Base-by-base conservation (phyloP, 148 eudicot species). In the Vaccinium vitisidaea region DNA sequence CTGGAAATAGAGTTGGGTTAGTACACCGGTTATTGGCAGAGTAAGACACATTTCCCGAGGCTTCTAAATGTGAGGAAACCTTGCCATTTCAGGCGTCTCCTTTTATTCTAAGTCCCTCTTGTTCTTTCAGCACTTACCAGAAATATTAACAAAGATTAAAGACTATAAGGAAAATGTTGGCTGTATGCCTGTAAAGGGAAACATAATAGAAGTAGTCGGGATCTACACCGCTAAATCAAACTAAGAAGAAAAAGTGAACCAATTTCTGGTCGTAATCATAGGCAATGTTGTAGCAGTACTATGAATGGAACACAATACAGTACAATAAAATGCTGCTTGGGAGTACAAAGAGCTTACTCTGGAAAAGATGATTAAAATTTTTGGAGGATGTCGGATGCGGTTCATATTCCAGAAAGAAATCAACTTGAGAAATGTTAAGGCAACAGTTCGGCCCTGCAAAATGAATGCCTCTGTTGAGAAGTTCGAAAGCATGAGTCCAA, bases 371-470 rank as follows among this genome's bases (percentile, higher is more conserved):
- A 79, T 91, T 92, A 86, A 97, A 79, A 86, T 97, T 97, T 89
- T 94, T 97, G n/a, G 93, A 85, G 9, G 99, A 97, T 79, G 99
- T 88, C 46, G 99, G 98, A 86, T 97, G 98, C 77, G 99, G 99
- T 90, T 94, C 94, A 80, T 90, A 92, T 80, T 92, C 95, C 78
- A 97, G 93, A 91, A 91, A 97, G 86, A 86, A 90, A 74, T 94
- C 94, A 52, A 95, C 87, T 84, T 94, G 90, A 69, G 98, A 94
- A 88, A 84, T 87, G 79, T 97, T 97, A 79, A 95, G 91, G 92
- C 99, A 97, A 88, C 98, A 97, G 84, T 95, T 97, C 13, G 85
- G 80, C 82, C 98, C 99, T 97, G 99, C 90, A 89, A 86, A 73
- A 63, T 71, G 54, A 82, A 56, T 82, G 83, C 67, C 46, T 83